These are phyloP conservation scores for Russula vinacea DNA, from an alignment of 768 basidiomycete species.

Conservation along the genomic window DNA sequence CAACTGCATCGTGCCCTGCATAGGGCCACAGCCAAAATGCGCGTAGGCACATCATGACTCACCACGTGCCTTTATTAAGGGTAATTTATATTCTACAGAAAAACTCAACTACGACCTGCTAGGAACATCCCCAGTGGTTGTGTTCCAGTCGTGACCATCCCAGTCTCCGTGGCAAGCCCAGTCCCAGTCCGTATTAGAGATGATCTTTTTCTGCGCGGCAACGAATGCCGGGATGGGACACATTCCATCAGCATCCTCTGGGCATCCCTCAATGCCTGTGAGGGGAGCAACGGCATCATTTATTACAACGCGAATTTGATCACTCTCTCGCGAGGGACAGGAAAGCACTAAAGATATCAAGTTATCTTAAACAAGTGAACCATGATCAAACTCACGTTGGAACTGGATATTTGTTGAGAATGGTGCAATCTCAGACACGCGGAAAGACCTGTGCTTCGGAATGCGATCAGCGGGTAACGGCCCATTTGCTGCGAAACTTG, in stretches of 20 bases:
- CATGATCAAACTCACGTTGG: conserved; percentile 54
- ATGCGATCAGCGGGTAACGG: conserved; percentile 76
- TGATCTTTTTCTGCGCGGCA: conserved; percentile 60
- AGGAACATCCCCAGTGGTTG: conserved; percentile 66
- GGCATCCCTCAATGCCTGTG: conserved; percentile 72
- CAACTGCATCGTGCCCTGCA: neutral
- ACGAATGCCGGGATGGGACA: conserved; percentile 75
- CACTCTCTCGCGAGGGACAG: conserved; percentile 36
- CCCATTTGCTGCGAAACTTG: conserved; percentile 66
- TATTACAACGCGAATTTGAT: conserved; percentile 77
- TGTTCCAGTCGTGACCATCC: conserved; percentile 68
- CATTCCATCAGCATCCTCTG: conserved; percentile 67
- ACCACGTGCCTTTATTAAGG: neutral
- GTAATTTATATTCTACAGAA: neutral
- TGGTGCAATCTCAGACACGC: conserved; percentile 71
- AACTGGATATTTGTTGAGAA: conserved; percentile 89
- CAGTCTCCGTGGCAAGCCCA: conserved; percentile 78
- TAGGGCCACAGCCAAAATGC: neutral
- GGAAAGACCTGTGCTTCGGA: conserved; percentile 61
- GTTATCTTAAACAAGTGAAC: neutral
- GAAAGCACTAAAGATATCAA: conserved; percentile 32
- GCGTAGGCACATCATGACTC: neutral
- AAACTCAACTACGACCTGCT: neutral
- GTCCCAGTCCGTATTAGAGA: conserved; percentile 64
- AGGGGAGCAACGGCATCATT: conserved; percentile 87